Base-by-base conservation (phyloP, 192 early-diverging fungal genomes). In the Backusella sp. region DNA sequence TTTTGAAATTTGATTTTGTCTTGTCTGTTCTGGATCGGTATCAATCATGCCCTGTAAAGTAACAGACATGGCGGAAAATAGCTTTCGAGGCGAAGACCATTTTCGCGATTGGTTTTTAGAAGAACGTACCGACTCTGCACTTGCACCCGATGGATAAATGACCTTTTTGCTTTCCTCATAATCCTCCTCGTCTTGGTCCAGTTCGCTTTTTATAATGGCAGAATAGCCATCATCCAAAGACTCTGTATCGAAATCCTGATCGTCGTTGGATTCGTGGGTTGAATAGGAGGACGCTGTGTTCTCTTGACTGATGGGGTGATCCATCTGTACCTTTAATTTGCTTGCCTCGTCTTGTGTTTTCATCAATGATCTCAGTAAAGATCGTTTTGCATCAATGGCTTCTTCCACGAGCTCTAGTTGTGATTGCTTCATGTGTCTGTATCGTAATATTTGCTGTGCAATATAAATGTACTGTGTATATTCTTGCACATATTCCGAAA, bases 1-100 rank as follows among this genome's bases (percentile, higher is more conserved):
- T 44, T 90, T 91, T 23, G 91, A 91, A 59, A 99, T 96, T 65
- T 91, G 92, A 78, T 91, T 91, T 69, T 94, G 89, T 7, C 96
- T 89, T 52, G 94, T 93, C 23, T 90, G 87, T 56, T 95, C 94
- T 0, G 96, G 96, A 77, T 99, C 96, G 14, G 95, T 95, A 80
- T 98, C 96, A 82, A 98, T 95, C 77, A 98, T 90, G 1, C 94
- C 93, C 79, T 97, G 94, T n/a, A 99, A 75, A 39, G 91, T 95
- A 67, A 85, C 81, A 56, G 84, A 86, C 30, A 89, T 53, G 3
- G 86, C 86, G 72, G 81, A 83, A 73, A 89, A 84, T 21, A 89
- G 71, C 23, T 84, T 85, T 26, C 84, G 71, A 34, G 79, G 71
- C 8, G 83, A 80, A 32, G 83, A 87, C 68, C 84, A 83, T 67